Conservation (phyloP, 1,139 yeast species). For the Keqinozyma sinolaborantium region DNA sequence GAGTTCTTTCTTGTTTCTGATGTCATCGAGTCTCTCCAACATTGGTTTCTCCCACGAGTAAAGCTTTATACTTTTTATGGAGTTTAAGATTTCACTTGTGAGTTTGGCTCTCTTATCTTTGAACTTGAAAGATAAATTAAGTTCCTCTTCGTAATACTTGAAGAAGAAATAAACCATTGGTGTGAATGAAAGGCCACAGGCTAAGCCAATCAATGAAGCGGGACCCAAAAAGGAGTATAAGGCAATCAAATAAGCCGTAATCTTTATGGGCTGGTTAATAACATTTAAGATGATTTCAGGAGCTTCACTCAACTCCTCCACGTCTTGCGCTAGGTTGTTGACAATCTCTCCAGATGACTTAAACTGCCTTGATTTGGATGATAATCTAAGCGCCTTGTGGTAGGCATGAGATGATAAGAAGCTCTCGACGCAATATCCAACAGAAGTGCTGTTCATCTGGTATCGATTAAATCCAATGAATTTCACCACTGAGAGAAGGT, state of each 20-base stretch:
- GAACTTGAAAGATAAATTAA: conserved; percentile 22
- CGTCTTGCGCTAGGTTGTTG: conserved; percentile 37
- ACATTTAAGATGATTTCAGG: conserved; percentile 24
- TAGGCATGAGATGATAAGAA: conserved; percentile 30
- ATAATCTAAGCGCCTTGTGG: conserved; percentile 30
- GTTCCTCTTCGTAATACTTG: conserved; percentile 22
- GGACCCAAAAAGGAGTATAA: conserved; percentile 27
- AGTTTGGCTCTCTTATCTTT: conserved; percentile 36
- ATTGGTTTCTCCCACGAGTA: conserved; percentile 42
- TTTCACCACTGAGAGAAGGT: conserved; percentile 20
- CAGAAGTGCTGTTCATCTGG: conserved; percentile 15
- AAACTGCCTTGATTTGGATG: conserved; percentile 33
- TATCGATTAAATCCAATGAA: conserved; percentile 24
- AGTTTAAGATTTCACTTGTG: conserved; percentile 35
- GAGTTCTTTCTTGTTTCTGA: conserved; percentile 37
- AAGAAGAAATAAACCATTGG: conserved; percentile 31
- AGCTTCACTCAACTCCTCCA: conserved; percentile 19
- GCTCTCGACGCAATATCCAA: conserved; percentile 16
- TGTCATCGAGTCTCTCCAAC: conserved; percentile 26
- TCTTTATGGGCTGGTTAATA: conserved; percentile 27
- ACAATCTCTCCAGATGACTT: conserved; percentile 40
- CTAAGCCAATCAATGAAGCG: conserved; percentile 34
- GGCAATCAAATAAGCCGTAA: conserved; percentile 23
- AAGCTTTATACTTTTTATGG: conserved; percentile 38
- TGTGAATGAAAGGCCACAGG: conserved; percentile 27